phyloP scores from a whole-genome alignment of 108 stramenopile genomes.

The Phaeodactylum tricornutum region DNA sequence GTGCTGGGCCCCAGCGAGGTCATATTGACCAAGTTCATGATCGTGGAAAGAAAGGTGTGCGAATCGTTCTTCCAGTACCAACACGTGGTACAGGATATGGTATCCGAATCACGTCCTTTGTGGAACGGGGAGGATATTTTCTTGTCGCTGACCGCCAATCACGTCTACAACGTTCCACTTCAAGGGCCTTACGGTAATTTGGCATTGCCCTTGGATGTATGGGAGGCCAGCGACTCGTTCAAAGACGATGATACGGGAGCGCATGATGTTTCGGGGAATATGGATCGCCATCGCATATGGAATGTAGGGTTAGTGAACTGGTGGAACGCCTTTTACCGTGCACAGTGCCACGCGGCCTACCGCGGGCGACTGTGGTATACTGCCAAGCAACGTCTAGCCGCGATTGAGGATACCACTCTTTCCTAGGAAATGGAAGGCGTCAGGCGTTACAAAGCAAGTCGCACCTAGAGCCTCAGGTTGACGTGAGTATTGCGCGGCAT shows the following conservation, averaged over 20 bases:
- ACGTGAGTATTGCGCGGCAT: too few relatives aligned
- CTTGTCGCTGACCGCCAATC: conserved; percentile 34
- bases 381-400: conserved; percentile 19
- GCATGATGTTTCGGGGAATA: conserved; percentile 24
- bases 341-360: conserved; percentile 27
- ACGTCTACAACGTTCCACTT: conserved; percentile 15
- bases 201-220: conserved; percentile 26
- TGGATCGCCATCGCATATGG: conserved; percentile 20
- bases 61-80: conserved; percentile 26
- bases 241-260: conserved; percentile 26
- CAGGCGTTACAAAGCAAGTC: too few relatives aligned
- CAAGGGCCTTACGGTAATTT: conserved; percentile 16
- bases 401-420: too few relatives aligned
- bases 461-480: too few relatives aligned
- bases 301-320: conserved; percentile 17
- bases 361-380: conserved; percentile 23
- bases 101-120: conserved; percentile 25
- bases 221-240: conserved; percentile 17
- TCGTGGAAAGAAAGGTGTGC: conserved; percentile 29
- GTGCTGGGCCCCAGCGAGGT: conserved; percentile 17
- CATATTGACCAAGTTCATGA: conserved; percentile 33
- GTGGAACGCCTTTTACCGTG: conserved; percentile 12
- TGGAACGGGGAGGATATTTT: conserved; percentile 48
- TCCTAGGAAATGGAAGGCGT: too few relatives aligned
- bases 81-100: conserved; percentile 20